Evolutionary conservation across 768 basidiomycete species (phyloP), one percentile per base, ranked within the genome.

Genomic region (Omphalotus guepiniiformis): DNA sequence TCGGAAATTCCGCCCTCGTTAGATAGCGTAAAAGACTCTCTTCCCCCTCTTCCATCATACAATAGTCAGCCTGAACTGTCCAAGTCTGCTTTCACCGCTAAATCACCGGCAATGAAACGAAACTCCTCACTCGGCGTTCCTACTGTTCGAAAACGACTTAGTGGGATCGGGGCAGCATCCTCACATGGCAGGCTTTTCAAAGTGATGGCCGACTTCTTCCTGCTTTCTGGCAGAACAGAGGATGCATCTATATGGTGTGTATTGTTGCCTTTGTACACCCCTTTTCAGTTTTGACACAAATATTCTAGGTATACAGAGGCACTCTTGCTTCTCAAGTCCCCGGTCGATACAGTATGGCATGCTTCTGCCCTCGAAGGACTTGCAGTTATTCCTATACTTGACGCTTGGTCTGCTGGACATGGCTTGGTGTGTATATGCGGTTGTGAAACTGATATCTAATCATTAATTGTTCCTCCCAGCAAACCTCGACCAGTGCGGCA

Each of bases 131-230:
- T 69, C 19, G 71, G 71, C 18, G 64, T 47, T 3, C 38, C 53
- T 7, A 48, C 57, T 16, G 47, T 50, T 26, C 82, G 81, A 63
- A 85, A 88, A 57, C 77, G 88, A 28, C 58, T 78, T 51, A 80
- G 80, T 55, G 70, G 75, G 36, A 72, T 83, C 55, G 80, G 85
- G 15, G 77, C 79, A 2, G 79, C 83, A 12, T 86, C 88, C 7
- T 86, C 89, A 2, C 88, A 88, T 64, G 95, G 87, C 21, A 73
- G 95, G 47, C 73, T 95, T 29, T 88, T 82, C 65, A 97, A 95
- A 66, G 75, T 94, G 21, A 74, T 91, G 12, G 95, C 83, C 1
- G 93, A 97, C 63, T 77, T 96, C 55, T 94, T 87, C 66, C 68
- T 97, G 15, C 69, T 98, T 21, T 78, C 91, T 6, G 95, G 96